Evolutionary conservation across 2,329 filamentous ascomycete genomes (phyloP).

Genomic region (Ramularia collo-cygni): DNA sequence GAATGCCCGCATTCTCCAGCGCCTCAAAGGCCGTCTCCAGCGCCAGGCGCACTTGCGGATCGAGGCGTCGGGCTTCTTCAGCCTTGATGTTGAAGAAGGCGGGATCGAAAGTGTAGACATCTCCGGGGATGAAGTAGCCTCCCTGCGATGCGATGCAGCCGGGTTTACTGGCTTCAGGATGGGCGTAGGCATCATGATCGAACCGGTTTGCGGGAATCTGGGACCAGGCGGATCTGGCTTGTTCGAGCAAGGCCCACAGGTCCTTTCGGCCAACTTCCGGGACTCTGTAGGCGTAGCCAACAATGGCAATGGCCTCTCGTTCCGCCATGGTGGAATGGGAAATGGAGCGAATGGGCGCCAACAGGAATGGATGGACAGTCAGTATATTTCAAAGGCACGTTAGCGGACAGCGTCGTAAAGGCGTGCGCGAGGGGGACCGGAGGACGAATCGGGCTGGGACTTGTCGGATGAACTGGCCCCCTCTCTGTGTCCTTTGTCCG

Average conservation of each 20-base stretch:
- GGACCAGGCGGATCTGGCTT: background rate
- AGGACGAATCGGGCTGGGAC: too few species aligned
- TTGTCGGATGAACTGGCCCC: too few species aligned
- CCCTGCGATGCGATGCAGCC: background rate
- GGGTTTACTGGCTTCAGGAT: conserved; percentile 7
- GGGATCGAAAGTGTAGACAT: conserved; percentile 15
- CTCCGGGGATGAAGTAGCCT: conserved; percentile 12
- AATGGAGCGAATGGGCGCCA: too few species aligned
- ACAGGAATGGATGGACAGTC: too few species aligned
- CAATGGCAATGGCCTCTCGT: conserved; percentile 9
- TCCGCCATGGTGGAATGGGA: too few species aligned
- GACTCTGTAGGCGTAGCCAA: conserved; percentile 8
- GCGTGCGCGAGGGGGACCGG: too few species aligned
- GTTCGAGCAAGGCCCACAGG: conserved; percentile 11
- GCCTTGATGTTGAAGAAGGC: conserved; percentile 16
- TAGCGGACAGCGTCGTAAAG: too few species aligned
- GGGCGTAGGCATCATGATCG: conserved; percentile 16
- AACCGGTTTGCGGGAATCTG: conserved; percentile 18
- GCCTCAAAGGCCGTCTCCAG: conserved; percentile 17
- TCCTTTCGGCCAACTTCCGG: conserved; percentile 7
- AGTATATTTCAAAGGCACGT: too few species aligned
- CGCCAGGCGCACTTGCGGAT: conserved; percentile 19
- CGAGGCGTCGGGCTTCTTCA: conserved; percentile 15
- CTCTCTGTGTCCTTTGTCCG: too few species aligned
- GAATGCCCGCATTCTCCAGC: conserved; percentile 11